Conservation (phyloP, 1,139 yeast genomes). For the Magnusiomyces tetraspermus region DNA sequence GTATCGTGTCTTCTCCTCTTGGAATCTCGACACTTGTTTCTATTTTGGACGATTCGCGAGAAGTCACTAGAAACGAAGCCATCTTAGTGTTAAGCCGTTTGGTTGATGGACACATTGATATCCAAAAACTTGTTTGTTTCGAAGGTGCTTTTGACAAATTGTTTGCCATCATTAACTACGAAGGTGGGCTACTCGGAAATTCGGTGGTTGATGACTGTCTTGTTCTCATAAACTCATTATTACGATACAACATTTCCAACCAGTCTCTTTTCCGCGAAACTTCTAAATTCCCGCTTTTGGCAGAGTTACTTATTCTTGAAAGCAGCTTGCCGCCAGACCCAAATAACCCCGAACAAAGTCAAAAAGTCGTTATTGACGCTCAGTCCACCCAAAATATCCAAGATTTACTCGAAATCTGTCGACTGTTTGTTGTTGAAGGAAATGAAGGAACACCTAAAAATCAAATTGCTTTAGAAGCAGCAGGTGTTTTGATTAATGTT, state of each 20-base stretch:
- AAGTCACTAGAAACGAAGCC: conserved; percentile 80
- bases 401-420: conserved; percentile 62
- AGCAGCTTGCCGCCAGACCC: conserved; percentile 18
- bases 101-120: conserved; percentile 72
- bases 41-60: conserved; percentile 62
- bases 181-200: conserved; percentile 90
- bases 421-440: conserved; percentile 65
- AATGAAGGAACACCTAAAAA: conserved; percentile 53
- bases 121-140: conserved; percentile 89
- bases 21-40: conserved; percentile 70
- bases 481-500: conserved; percentile 57
- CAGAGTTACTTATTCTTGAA: conserved; percentile 40
- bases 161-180: conserved; percentile 68
- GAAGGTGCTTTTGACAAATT: conserved; percentile 83
- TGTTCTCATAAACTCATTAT: conserved; percentile 58
- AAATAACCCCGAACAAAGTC: neutral
- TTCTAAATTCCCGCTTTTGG: conserved; percentile 59
- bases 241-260: conserved; percentile 79
- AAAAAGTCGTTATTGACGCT: conserved; percentile 38
- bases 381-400: conserved; percentile 60
- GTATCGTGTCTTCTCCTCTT: conserved; percentile 62
- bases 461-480: conserved; percentile 52
- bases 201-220: conserved; percentile 84
- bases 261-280: conserved; percentile 85
- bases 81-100: conserved; percentile 74